phyloP scores from a whole-genome alignment of 139 green algal species.

The Asterochloris erici region DNA sequence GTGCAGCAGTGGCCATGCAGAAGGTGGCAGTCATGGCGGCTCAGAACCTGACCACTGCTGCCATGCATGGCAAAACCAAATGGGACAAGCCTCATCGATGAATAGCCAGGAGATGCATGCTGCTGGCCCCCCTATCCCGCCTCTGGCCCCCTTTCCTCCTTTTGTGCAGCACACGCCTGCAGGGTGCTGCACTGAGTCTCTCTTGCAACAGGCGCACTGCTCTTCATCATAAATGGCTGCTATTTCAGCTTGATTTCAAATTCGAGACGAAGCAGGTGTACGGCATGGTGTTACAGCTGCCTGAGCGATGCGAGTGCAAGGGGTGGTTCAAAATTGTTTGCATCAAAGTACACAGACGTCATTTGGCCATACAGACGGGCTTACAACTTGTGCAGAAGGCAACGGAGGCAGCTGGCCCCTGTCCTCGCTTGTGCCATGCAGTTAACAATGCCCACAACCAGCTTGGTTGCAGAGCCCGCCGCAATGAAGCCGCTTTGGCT shows the following conservation, averaged over 20 bases:
- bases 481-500: neutral
- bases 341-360: no score
- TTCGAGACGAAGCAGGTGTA: no score
- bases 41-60: neutral
- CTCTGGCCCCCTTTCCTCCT: no score
- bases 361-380: no score
- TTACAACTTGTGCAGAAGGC: neutral
- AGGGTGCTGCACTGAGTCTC: no score
- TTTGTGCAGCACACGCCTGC: no score
- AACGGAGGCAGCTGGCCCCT: neutral
- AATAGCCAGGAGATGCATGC: neutral
- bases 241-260: no score
- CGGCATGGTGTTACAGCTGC: no score
- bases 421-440: neutral
- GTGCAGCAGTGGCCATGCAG: neutral
- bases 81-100: neutral
- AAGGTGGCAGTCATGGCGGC: constrained; percentile 2
- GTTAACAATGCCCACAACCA: neutral
- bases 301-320: no score
- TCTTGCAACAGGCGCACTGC: no score
- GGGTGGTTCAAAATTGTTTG: no score
- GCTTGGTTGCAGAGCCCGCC: neutral
- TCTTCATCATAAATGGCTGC: no score
- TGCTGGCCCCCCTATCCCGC: neutral
- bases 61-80: neutral